Base-by-base conservation (phyloP, 2,329 filamentous ascomycete species). In the Fusarium sulawesiense region DNA sequence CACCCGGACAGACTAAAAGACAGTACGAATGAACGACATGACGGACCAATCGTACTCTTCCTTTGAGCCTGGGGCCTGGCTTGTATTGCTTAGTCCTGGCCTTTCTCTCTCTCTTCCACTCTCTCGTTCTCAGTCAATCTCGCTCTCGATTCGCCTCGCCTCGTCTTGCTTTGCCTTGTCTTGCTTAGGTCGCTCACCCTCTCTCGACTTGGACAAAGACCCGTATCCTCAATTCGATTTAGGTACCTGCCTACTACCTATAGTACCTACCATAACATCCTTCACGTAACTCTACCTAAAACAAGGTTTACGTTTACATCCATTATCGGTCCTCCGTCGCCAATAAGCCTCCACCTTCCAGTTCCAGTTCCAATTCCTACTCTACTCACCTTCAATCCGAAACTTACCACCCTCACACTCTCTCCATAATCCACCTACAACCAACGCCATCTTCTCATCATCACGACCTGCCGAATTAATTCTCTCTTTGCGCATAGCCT, bases 221-320 rank as follows among this genome's bases (percentile, higher is more conserved):
- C 72, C 70, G 56, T 46, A 71, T 41, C 32, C 51, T 68, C 69
- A 69, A 60, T 71, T 53, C 41, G 54, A 44, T 23, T 23, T 44
- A 44, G 41, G 34, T 37, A n/a, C 21, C 25, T 27, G 23, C 29
- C 47, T 50, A 51, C 32, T 37, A 37, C 32, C 34, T 37, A 37
- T n/a, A 37, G 34, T 37, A 37, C 58, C 58, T 37, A 34, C 32
- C 34, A 46, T 51, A 47, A 37, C 34, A n/a, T 37, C 10, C 34
- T n/a, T 37, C 34, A 37, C 32, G 47, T 29, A 60, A 54, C 61
- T 50, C 16, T 29, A 34, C 56, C 66, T 54, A 66, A 74, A 75
- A 64, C 74, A 75, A 73, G 71, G 65, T 72, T 75, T 65, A 65
- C 51, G 66, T 65, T 14, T 27, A 55, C 47, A 51, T 45, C 66